Percentiles rank a stretch among this genome's conserved stretches.
phyloP scores from a whole-genome alignment of 257 asterid species.

The Nicotiana obtusifolia region DNA sequence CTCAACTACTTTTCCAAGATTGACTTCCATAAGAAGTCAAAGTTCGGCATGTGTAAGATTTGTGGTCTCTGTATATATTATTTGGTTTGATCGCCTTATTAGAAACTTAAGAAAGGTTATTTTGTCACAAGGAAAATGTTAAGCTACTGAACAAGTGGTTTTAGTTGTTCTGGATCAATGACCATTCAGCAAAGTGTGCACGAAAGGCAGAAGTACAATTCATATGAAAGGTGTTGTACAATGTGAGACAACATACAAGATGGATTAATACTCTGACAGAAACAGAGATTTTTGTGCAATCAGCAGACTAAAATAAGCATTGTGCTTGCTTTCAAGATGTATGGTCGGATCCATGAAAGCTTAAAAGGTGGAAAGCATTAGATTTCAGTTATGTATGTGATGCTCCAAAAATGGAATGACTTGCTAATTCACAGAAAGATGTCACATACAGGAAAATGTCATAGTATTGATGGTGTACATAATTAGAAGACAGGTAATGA shows the following conservation, averaged over 20 bases:
- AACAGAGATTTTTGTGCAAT: too few species aligned
- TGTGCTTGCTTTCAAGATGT: neutral
- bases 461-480: neutral
- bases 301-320: neutral
- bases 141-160: too few species aligned
- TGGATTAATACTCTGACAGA: neutral
- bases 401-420: neutral
- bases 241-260: neutral
- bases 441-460: neutral
- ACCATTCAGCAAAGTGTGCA: too few species aligned
- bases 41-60: too few species aligned
- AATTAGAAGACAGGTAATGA: neutral
- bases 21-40: too few species aligned
- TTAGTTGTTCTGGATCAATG: too few species aligned
- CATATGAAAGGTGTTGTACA: neutral
- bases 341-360: neutral
- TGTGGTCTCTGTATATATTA: too few species aligned
- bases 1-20: too few species aligned
- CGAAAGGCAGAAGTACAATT: too few species aligned
- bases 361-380: neutral
- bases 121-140: too few species aligned
- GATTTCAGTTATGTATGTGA: neutral
- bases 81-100: too few species aligned
- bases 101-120: too few species aligned
- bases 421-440: neutral